Evolutionary conservation across 805 yeast genomes (phyloP).

Genomic region (Blastobotrys americana): DNA sequence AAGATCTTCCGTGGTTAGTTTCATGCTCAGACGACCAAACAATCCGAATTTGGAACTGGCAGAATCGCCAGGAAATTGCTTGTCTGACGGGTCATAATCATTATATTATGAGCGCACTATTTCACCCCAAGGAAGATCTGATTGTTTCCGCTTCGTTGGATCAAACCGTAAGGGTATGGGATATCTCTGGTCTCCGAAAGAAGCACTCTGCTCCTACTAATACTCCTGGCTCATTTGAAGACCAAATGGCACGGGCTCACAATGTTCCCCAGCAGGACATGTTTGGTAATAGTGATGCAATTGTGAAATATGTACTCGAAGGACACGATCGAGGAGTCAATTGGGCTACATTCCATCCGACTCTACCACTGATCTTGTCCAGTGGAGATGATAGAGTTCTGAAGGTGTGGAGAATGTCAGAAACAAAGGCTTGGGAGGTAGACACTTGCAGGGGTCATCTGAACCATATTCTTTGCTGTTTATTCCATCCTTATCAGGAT

Average conservation of each 20-base stretch:
- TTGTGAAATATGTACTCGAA: constrained; percentile 90
- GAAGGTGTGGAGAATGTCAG: constrained; percentile 96
- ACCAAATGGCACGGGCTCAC: constrained; percentile 41
- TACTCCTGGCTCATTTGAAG: constrained; percentile 30
- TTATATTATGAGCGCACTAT: constrained; percentile 96
- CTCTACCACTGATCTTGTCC: constrained; percentile 86
- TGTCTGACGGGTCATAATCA: constrained; percentile 97
- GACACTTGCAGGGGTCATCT: constrained; percentile 98
- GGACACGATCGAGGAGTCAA: constrained; percentile 99
- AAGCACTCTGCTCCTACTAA: constrained; percentile 73
- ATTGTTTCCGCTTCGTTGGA: constrained; percentile 94
- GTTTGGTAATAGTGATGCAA: constrained; percentile 89
- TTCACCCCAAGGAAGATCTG: constrained; percentile 92
- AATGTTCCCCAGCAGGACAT: constrained; percentile 76
- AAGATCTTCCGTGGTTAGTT: constrained; percentile 94
- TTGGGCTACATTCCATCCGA: constrained; percentile 98
- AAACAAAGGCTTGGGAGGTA: constrained; percentile 97
- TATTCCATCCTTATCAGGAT: constrained; percentile 92
- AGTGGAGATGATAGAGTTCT: constrained; percentile 95
- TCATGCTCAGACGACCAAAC: constrained; percentile 98
- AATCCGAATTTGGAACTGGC: constrained; percentile 99
- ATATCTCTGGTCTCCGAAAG: constrained; percentile 88
- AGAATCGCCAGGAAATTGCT: constrained; percentile 93
- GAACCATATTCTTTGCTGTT: constrained; percentile 78
- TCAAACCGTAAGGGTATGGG: constrained; percentile 99